Conservation (phyloP, 1,139 yeast species). For the Sugiyamaella grinbergsii region DNA sequence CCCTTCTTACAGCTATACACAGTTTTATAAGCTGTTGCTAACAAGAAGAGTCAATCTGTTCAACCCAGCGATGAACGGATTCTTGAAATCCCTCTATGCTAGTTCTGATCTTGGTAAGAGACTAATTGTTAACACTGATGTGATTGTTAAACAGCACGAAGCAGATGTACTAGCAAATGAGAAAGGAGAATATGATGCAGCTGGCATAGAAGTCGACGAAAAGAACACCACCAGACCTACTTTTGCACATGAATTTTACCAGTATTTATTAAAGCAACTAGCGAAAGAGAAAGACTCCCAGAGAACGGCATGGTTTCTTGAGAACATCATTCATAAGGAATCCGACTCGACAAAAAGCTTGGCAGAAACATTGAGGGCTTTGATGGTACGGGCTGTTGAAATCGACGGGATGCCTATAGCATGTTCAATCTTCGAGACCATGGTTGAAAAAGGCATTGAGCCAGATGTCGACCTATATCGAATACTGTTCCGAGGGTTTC, state of each 20-base stretch:
- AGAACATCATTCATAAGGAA: slow-evolving; percentile 23
- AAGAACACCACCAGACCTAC: background rate
- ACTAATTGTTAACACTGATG: slow-evolving; percentile 30
- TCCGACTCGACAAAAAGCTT: slow-evolving; percentile 18
- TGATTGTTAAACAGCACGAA: slow-evolving; percentile 19
- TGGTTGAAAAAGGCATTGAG: slow-evolving; percentile 28
- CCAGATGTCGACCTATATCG: slow-evolving; percentile 27
- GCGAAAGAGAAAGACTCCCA: slow-evolving; percentile 23
- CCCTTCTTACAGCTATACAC: slow-evolving; percentile 27
- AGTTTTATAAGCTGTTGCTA: slow-evolving; percentile 31
- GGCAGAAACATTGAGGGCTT: slow-evolving; percentile 23
- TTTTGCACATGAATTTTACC: slow-evolving; percentile 25
- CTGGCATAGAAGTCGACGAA: no score
- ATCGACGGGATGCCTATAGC: slow-evolving; percentile 34
- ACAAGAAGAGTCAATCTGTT: slow-evolving; percentile 26
- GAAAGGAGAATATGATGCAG: background rate
- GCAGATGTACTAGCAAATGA: slow-evolving; percentile 11
- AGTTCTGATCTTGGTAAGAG: slow-evolving; percentile 31
- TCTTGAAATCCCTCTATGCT: slow-evolving; percentile 24
- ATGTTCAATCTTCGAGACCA: slow-evolving; percentile 30
- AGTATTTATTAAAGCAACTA: slow-evolving; percentile 25
- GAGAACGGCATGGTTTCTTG: slow-evolving; percentile 28
- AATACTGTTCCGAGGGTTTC: slow-evolving; percentile 33
- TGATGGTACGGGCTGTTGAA: slow-evolving; percentile 32
- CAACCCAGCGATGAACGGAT: slow-evolving; percentile 16